Evolutionary conservation across 352 stramenopile species (phyloP).

Genomic region (Phytophthora parvispora): DNA sequence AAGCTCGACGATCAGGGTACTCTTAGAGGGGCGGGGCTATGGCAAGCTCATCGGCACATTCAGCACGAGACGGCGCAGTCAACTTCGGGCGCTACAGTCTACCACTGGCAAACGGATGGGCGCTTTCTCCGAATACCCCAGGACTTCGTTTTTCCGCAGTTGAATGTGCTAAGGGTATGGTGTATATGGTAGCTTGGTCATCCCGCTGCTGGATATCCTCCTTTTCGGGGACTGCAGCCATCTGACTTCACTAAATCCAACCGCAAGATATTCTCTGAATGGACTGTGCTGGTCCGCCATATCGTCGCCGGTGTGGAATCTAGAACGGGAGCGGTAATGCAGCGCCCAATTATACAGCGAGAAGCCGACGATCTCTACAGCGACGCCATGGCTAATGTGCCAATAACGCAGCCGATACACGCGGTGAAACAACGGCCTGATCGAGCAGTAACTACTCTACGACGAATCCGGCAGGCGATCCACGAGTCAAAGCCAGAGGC

Average conservation of each 20-base stretch:
- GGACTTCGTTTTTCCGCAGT: constrained; percentile 5
- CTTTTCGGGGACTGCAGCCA: neutral
- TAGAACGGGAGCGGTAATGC: neutral
- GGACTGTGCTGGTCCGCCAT: constrained; percentile 9
- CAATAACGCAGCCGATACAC: neutral
- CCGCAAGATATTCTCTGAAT: constrained; percentile 15
- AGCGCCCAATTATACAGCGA: neutral
- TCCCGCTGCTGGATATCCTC: neutral
- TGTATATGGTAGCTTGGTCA: constrained; percentile 10
- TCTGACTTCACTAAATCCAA: constrained; percentile 7
- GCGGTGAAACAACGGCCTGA: neutral
- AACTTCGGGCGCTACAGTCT: too few species aligned
- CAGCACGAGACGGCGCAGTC: too few species aligned
- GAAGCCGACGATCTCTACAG: constrained; percentile 3
- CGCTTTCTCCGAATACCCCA: constrained; percentile 12
- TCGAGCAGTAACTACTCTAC: constrained; percentile 3
- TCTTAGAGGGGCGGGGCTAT: constrained; percentile 8
- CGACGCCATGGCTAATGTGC: constrained; percentile 5
- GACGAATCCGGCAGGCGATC: neutral
- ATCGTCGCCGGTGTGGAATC: neutral
- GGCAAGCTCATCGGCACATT: neutral
- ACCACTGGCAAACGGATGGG: too few species aligned
- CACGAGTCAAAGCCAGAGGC: constrained; percentile 3
- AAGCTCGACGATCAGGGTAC: neutral
- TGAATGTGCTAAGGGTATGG: constrained; percentile 13